phyloP scores from a whole-genome alignment of 1,284 basidiomycete genomes.

The Cutaneotrichosporon sp. region DNA sequence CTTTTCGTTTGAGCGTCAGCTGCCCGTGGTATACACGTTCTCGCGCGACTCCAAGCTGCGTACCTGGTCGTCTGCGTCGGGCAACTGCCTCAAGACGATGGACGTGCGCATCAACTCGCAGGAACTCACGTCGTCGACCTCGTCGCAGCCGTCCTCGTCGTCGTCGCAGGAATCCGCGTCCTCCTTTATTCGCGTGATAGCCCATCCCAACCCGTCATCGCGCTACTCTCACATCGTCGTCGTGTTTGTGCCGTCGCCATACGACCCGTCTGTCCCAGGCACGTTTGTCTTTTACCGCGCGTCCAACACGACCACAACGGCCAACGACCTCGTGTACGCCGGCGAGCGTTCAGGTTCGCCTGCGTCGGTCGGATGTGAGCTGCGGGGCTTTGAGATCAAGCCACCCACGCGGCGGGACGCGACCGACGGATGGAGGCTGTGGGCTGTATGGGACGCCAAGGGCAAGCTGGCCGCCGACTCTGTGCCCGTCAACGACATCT shows the following conservation, averaged over 20 bases:
- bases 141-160: neutral
- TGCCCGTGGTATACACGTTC: constrained; percentile 70
- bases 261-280: constrained; percentile 32
- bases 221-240: constrained; percentile 42
- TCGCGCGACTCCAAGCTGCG: constrained; percentile 81
- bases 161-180: constrained; percentile 13
- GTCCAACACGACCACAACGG: constrained; percentile 21
- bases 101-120: constrained; percentile 34
- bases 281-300: constrained; percentile 45
- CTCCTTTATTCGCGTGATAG: constrained; percentile 38
- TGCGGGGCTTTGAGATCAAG: constrained; percentile 48
- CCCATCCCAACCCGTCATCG: constrained; percentile 31
- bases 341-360: constrained; percentile 33
- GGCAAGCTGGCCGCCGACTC: constrained; percentile 26
- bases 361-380: constrained; percentile 26
- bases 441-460: constrained; percentile 48
- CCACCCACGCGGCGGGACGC: constrained; percentile 26
- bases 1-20: constrained; percentile 48
- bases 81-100: constrained; percentile 40
- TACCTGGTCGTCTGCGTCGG: constrained; percentile 57
- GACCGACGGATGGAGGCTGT: constrained; percentile 45
- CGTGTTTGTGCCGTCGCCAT: constrained; percentile 40
- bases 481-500: constrained; percentile 32
- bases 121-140: constrained; percentile 1
- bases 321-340: constrained; percentile 35